Evolutionary conservation across 2,329 filamentous ascomycete species (phyloP).

Genomic region (Hypoxylon sp.): DNA sequence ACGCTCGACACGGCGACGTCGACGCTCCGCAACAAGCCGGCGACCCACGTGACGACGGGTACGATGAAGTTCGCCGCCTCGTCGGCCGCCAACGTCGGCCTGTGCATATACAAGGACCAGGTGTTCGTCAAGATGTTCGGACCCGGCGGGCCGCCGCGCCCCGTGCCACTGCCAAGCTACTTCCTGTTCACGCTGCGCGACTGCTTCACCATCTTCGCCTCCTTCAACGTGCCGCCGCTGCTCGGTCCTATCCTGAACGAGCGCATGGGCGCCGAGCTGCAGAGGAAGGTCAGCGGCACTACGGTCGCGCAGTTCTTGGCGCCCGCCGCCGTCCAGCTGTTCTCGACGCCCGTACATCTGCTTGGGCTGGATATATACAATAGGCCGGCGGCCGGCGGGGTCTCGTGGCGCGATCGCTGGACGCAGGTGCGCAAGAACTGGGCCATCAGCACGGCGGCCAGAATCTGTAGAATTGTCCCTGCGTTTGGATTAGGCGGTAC

Average conservation of each 20-base stretch:
- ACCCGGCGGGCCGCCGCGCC: slow-evolving; percentile 62
- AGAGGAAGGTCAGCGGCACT: slow-evolving; percentile 63
- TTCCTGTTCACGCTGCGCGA: slow-evolving; percentile 84
- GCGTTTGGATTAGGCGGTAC: slow-evolving; percentile 91
- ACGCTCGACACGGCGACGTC: slow-evolving; percentile 82
- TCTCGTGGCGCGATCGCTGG: slow-evolving; percentile 70
- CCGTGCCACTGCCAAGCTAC: slow-evolving; percentile 78
- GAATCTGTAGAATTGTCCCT: slow-evolving; percentile 87
- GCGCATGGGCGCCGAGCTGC: slow-evolving; percentile 64
- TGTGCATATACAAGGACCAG: slow-evolving; percentile 91
- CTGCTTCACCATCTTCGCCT: slow-evolving; percentile 89
- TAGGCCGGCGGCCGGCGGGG: slow-evolving; percentile 58
- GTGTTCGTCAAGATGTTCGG: slow-evolving; percentile 87
- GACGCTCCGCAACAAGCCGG: slow-evolving; percentile 68
- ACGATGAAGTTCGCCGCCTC: slow-evolving; percentile 84
- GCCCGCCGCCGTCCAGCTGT: slow-evolving; percentile 81
- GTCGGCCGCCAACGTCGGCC: slow-evolving; percentile 81
- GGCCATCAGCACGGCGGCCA: slow-evolving; percentile 76
- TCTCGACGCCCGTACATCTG: slow-evolving; percentile 86
- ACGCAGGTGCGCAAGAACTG: slow-evolving; percentile 79
- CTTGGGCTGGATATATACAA: slow-evolving; percentile 91
- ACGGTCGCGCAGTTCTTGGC: slow-evolving; percentile 82
- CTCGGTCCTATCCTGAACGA: slow-evolving; percentile 76
- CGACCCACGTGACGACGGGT: slow-evolving; percentile 76
- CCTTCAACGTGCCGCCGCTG: slow-evolving; percentile 87